Percentiles rank a stretch among this genome's conserved stretches.
Evolutionary conservation across 208 protist genomes (phyloP).

Genomic region (Strigomonas culicis): DNA sequence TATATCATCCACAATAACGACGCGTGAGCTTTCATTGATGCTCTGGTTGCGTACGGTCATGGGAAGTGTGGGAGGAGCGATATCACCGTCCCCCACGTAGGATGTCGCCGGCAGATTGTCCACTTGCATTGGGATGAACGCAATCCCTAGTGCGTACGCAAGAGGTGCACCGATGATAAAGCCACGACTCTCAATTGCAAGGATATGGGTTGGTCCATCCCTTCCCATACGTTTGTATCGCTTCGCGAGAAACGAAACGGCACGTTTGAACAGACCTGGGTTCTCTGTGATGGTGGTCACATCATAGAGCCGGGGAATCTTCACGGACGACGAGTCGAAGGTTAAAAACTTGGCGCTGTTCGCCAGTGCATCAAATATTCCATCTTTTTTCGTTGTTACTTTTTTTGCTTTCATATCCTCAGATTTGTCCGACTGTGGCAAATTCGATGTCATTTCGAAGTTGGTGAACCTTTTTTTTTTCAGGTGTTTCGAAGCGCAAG

Average conservation of each 20-base stretch:
- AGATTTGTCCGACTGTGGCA: too few relatives aligned
- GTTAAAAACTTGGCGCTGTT: not conserved
- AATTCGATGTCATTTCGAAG: too few relatives aligned
- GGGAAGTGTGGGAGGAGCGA: slow-evolving; percentile 19
- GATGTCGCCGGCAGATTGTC: slow-evolving; percentile 32
- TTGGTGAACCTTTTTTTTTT: too few relatives aligned
- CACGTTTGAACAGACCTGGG: slow-evolving; percentile 49
- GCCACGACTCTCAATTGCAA: slow-evolving; percentile 72
- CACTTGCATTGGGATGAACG: slow-evolving; percentile 67
- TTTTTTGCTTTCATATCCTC: too few relatives aligned
- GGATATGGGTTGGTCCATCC: slow-evolving; percentile 60
- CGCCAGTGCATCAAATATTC: not conserved
- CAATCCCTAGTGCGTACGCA: slow-evolving; percentile 64
- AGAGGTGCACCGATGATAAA: slow-evolving; percentile 77
- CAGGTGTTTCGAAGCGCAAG: not conserved
- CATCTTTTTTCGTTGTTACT: too few relatives aligned
- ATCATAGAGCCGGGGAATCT: slow-evolving; percentile 55
- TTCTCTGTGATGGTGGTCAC: slow-evolving; percentile 79
- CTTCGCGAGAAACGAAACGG: slow-evolving; percentile 59
- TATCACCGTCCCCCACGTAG: slow-evolving; percentile 36
- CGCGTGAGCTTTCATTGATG: slow-evolving; percentile 50
- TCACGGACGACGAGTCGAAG: not conserved
- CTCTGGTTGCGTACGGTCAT: slow-evolving; percentile 57
- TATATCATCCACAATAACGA: slow-evolving; percentile 89
- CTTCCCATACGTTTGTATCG: slow-evolving; percentile 58